phyloP scores from a whole-genome alignment of 164 flowering plant species.

The Piper betle region DNA sequence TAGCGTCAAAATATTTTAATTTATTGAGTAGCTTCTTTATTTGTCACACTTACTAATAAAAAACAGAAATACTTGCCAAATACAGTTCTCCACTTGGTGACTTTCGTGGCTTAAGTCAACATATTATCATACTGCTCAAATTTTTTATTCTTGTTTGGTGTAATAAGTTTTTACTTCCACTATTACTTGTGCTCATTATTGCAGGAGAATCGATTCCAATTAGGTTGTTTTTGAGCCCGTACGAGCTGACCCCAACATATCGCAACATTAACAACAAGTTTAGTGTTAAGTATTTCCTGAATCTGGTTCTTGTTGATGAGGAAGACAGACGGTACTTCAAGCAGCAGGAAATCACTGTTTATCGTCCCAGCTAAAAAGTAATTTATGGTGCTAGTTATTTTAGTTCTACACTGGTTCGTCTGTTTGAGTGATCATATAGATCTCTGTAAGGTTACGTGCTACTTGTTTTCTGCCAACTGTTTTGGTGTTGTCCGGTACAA shows the following conservation, averaged over 20 bases:
- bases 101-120: not conserved
- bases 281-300: slow-evolving; percentile 23
- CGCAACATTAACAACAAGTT: slow-evolving; percentile 26
- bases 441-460: too few species aligned
- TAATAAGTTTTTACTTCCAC: not conserved
- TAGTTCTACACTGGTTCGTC: too few species aligned
- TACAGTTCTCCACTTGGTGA: too few species aligned
- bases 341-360: slow-evolving; percentile 24
- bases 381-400: not conserved
- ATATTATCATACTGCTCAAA: not conserved
- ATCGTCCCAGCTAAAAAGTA: slow-evolving; percentile 8
- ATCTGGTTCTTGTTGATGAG: slow-evolving; percentile 25
- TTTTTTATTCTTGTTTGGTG: not conserved
- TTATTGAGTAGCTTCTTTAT: not conserved
- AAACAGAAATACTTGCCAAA: too few species aligned
- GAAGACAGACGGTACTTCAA: slow-evolving; percentile 25
- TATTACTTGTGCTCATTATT: not conserved
- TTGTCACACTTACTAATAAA: not conserved
- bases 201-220: slow-evolving; percentile 28
- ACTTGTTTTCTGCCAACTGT: too few species aligned
- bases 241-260: slow-evolving; percentile 26
- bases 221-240: slow-evolving; percentile 23
- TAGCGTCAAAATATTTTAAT: slow-evolving; percentile 7
- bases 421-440: too few species aligned
- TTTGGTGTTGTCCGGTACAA: too few species aligned